Conservation (phyloP, 768 basidiomycete species). For the Macrocybe gigantea region DNA sequence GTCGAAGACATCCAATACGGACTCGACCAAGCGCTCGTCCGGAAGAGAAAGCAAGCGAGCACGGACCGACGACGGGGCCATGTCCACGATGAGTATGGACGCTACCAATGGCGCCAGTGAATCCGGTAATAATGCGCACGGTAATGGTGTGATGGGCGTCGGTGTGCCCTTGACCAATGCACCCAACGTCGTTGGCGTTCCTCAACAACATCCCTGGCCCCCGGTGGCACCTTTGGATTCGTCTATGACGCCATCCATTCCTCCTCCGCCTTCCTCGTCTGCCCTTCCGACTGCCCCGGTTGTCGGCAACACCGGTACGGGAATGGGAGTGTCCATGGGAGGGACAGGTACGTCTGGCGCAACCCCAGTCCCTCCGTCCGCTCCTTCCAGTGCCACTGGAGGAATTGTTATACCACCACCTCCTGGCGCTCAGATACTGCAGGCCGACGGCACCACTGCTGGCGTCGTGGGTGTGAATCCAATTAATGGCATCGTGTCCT, state of each 20-base stretch:
- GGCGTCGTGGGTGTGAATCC: too few species aligned
- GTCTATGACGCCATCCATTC: conserved; percentile 23
- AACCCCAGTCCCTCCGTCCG: neutral
- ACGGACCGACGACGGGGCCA: conserved; percentile 26
- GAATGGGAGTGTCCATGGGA: too few species aligned
- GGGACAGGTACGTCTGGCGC: too few species aligned
- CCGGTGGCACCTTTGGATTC: conserved; percentile 29
- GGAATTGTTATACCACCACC: conserved; percentile 3
- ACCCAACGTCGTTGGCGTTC: conserved; percentile 13
- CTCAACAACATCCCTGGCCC: conserved; percentile 24
- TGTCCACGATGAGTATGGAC: conserved; percentile 3
- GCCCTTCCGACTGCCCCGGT: neutral
- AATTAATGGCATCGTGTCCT: conserved; percentile 20
- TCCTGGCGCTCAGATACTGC: neutral
- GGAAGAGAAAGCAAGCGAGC: conserved; percentile 29
- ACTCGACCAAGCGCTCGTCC: conserved; percentile 3
- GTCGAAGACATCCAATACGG: neutral
- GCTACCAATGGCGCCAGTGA: neutral
- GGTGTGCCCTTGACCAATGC: conserved; percentile 13
- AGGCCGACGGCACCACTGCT: neutral
- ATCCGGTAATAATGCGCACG: neutral
- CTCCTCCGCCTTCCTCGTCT: conserved; percentile 21
- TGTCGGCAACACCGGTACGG: too few species aligned
- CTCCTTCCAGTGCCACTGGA: conserved; percentile 1
- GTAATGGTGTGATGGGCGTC: conserved; percentile 5